phyloP scores from a whole-genome alignment of 2,329 filamentous ascomycete species.

The Ascocoryne sarcoides region DNA sequence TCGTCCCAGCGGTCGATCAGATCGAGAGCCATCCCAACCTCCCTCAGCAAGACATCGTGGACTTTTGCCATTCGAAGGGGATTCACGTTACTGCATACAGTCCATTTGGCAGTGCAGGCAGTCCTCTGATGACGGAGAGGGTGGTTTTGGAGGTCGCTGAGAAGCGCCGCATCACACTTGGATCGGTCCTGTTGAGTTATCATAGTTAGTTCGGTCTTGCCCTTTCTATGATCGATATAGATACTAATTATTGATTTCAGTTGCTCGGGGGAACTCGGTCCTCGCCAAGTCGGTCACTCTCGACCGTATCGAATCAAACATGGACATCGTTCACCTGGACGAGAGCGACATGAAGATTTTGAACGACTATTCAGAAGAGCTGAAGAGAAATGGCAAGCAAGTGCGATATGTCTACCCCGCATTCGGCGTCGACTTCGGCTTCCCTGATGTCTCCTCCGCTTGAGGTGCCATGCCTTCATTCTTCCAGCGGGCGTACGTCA shows the following conservation, averaged over 20 bases:
- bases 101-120: slow-evolving; percentile 31
- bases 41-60: slow-evolving; percentile 43
- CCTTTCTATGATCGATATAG: not conserved
- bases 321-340: slow-evolving; percentile 55
- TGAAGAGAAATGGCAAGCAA: slow-evolving; percentile 41
- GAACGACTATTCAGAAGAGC: slow-evolving; percentile 43
- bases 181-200: slow-evolving; percentile 60
- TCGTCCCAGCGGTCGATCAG: slow-evolving; percentile 49
- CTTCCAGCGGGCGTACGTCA: no score
- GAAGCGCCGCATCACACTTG: slow-evolving; percentile 52
- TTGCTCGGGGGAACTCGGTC: slow-evolving; percentile 60
- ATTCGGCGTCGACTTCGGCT: slow-evolving; percentile 61
- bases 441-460: no score
- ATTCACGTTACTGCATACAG: slow-evolving; percentile 46
- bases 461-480: no score
- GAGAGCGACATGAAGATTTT: slow-evolving; percentile 51
- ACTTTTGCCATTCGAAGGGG: slow-evolving; percentile 40
- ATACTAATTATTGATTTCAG: slow-evolving; percentile 31
- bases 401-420: slow-evolving; percentile 60
- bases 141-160: slow-evolving; percentile 55
- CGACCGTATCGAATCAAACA: slow-evolving; percentile 61
- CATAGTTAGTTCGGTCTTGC: slow-evolving; percentile 45
- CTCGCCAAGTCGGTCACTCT: slow-evolving; percentile 65
- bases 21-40: slow-evolving; percentile 52
- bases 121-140: slow-evolving; percentile 46